These are phyloP conservation scores for Urostyla sp. DNA, from an alignment of 73 alveolate species.

Conservation along the genomic window DNA sequence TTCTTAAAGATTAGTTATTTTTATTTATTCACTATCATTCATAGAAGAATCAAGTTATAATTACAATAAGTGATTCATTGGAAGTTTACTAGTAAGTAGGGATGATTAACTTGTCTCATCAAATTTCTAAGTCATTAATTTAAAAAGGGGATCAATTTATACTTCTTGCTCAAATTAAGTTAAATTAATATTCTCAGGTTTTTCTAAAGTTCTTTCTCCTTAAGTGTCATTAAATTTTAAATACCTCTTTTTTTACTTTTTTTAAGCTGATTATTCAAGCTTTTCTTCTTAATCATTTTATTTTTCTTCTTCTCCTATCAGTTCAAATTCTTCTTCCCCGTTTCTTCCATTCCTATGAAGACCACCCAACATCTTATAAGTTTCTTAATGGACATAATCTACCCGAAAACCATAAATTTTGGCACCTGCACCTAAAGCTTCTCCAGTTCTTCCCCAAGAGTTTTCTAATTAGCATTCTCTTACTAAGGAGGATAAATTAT, in stretches of 20 bases:
- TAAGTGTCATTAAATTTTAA: conserved; percentile 33
- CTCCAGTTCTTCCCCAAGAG: conserved; percentile 81
- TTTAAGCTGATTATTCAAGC: conserved; percentile 2
- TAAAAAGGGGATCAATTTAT: conserved; percentile 42
- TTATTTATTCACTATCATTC: too few relatives aligned
- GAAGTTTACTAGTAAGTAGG: conserved; percentile 40
- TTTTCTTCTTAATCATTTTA: neutral
- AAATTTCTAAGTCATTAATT: conserved; percentile 41
- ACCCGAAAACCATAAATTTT: conserved; percentile 84
- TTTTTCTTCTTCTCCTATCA: conserved; percentile 4
- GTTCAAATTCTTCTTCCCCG: conserved; percentile 15
- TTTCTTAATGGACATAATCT: conserved; percentile 83
- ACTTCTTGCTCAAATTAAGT: conserved; percentile 21
- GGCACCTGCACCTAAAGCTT: conserved; percentile 83
- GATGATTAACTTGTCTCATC: conserved; percentile 39
- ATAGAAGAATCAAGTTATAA: too few relatives aligned
- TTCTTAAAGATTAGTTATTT: too few relatives aligned
- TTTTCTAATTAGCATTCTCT: conserved; percentile 74
- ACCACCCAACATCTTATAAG: conserved; percentile 82
- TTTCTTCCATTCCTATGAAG: conserved; percentile 42
- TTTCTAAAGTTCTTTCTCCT: conserved; percentile 54
- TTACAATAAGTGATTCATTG: too few relatives aligned
- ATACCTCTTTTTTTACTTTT: conserved; percentile 20
- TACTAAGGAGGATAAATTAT: conserved; percentile 64
- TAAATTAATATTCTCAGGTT: conserved; percentile 23